phyloP scores from a whole-genome alignment of 306 rosid species.

The Fagus crenata region DNA sequence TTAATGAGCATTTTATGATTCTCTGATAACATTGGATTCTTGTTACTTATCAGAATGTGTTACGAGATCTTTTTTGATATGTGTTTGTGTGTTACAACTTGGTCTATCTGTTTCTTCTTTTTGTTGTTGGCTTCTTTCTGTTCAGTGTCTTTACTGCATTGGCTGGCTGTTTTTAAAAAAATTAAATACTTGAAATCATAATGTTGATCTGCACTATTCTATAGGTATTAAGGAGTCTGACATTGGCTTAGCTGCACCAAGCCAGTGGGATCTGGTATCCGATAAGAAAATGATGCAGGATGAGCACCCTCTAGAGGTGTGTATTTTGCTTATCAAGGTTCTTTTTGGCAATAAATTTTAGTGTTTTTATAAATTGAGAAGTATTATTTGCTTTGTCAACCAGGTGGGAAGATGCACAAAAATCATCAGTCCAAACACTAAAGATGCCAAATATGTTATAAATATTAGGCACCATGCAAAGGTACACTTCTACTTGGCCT shows the following conservation, averaged over 20 bases:
- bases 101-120: neutral
- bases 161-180: conserved; percentile 2
- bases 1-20: neutral
- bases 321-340: neutral
- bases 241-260: conserved; percentile 97
- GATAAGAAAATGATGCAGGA: conserved; percentile 99
- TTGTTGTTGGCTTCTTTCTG: conserved; percentile 16
- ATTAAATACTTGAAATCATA: conserved; percentile 19
- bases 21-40: neutral
- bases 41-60: neutral
- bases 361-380: conserved; percentile 20
- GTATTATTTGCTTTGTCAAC: conserved; percentile 28
- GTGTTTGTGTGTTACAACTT: conserved; percentile 8
- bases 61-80: neutral
- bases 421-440: conserved; percentile 93
- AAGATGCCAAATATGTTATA: conserved; percentile 95
- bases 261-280: conserved; percentile 99
- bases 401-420: conserved; percentile 98
- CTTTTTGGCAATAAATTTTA: conserved; percentile 3
- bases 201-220: conserved; percentile 16
- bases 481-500: conserved; percentile 38
- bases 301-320: conserved; percentile 98
- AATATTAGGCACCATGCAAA: conserved; percentile 93
- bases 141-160: conserved; percentile 12
- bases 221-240: conserved; percentile 97